Conservation (phyloP, 371 early-diverging fungal genomes). For the Amoeboaphelidium occidentale region DNA sequence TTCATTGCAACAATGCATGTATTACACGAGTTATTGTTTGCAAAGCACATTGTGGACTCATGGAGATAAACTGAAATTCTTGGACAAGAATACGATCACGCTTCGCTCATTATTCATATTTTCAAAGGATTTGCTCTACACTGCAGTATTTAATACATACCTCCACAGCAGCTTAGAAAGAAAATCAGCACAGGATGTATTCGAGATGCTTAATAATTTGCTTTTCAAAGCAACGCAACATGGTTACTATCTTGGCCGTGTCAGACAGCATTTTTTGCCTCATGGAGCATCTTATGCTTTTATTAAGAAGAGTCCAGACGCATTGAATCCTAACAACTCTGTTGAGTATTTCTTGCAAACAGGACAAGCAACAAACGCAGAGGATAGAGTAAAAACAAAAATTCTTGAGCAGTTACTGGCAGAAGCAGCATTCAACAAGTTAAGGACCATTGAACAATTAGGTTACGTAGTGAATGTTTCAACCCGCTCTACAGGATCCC, state of each 20-base stretch:
- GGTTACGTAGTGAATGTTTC: conserved; percentile 11
- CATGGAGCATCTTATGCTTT: background rate
- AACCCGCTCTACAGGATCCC: background rate
- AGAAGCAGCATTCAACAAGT: conserved; percentile 73
- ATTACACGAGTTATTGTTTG: conserved; percentile 40
- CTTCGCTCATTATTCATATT: background rate
- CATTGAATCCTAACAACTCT: conserved; percentile 45
- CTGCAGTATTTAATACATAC: background rate
- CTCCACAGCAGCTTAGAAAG: background rate
- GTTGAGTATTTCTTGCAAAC: conserved; percentile 49
- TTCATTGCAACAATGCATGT: conserved; percentile 49
- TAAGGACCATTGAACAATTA: conserved; percentile 73
- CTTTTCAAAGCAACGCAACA: background rate
- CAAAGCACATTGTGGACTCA: conserved; percentile 58
- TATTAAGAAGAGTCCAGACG: background rate
- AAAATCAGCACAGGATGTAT: background rate
- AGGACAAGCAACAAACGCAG: conserved; percentile 12
- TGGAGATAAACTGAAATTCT: conserved; percentile 39
- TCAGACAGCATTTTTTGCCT: background rate
- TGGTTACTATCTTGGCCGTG: background rate
- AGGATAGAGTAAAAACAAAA: conserved; percentile 31
- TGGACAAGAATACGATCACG: too few relatives aligned
- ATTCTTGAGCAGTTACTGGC: conserved; percentile 46
- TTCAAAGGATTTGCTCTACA: background rate
- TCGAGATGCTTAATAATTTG: background rate